Evolutionary conservation across 352 stramenopile species (phyloP).

Genomic region (Pythium sukuiense): DNA sequence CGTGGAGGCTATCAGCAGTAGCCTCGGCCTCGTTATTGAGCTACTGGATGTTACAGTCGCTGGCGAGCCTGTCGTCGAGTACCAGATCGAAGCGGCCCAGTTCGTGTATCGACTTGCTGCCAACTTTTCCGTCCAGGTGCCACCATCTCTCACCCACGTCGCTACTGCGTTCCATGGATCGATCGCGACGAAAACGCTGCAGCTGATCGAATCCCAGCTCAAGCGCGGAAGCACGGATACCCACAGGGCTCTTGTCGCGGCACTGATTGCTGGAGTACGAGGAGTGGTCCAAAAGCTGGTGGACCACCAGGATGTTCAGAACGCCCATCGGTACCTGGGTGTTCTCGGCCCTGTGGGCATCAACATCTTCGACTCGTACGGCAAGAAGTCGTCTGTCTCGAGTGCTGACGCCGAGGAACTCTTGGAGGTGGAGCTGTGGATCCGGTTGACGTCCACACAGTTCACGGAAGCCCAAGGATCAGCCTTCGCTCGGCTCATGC

Average conservation of each 20-base stretch:
- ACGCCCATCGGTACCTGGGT: conserved; percentile 47
- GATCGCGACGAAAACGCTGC: neutral
- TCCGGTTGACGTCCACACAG: conserved; percentile 48
- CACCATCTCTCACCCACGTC: conserved; percentile 16
- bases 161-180: conserved; percentile 13
- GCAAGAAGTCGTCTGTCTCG: neutral
- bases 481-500: conserved; percentile 57
- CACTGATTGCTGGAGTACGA: conserved; percentile 10
- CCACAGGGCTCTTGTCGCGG: neutral
- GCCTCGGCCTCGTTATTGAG: conserved; percentile 8
- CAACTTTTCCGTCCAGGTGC: conserved; percentile 9
- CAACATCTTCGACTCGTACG: conserved; percentile 15
- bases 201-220: conserved; percentile 1
- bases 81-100: conserved; percentile 17
- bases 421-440: conserved; percentile 44
- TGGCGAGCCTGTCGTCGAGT: conserved; percentile 9
- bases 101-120: conserved; percentile 18
- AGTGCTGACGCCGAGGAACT: conserved; percentile 31
- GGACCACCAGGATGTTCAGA: conserved; percentile 19
- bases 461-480: conserved; percentile 45
- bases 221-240: neutral
- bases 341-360: conserved; percentile 44
- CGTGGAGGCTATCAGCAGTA: conserved; percentile 18
- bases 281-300: conserved; percentile 19
- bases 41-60: conserved; percentile 16